Base-by-base conservation (phyloP, 108 stramenopile genomes). In the Discostella pseudostelligera region DNA sequence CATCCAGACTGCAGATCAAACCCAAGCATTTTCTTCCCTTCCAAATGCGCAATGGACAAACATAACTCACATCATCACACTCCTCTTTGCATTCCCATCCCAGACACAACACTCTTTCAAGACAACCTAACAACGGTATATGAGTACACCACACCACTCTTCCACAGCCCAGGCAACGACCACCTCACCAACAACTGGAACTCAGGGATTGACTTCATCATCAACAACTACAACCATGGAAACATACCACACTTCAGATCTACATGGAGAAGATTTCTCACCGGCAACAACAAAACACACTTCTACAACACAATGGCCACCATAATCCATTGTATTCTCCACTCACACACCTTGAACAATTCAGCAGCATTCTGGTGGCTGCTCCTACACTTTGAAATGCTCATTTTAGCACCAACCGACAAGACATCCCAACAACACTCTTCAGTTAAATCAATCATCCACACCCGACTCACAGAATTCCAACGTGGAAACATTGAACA, bases 331-430 rank as follows among this genome's bases (percentile, higher is more conserved):
- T 1, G 35, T 2, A 36, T 39, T 2, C 4, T 32, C 3, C 4
- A 14, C 5, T 25, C 55, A 17, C 37, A 51, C 50, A 0, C 26
- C 10, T 24, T 2, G 0, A 51, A 26, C 46, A 2, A 61, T 10
- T 46, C 62, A 0, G 12, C 49, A 8, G 47, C 62, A 0, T 63
- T 63, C 49, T 63, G 62, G 62, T 63, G 62, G 62, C 48, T 63
- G 19, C 49, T 63, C 35, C 20, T 63, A n/a, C 62, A 63, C 21
- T 26, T 63, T 22, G 62, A 63, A 20, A 39, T 63, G 29, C 62
- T 63, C 35, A 20, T 63, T 29, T 20, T 62, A 0, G 36, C 47
- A 7, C 62, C 62, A 8, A 47, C 61, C 16, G 19, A 44, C 46
- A n/a, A n/a, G 32, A 13, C n/a, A 29, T 0, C 3, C n/a, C 20